Base-by-base conservation (phyloP, 164 flowering plant genomes). In the Paratinospora sagittata region DNA sequence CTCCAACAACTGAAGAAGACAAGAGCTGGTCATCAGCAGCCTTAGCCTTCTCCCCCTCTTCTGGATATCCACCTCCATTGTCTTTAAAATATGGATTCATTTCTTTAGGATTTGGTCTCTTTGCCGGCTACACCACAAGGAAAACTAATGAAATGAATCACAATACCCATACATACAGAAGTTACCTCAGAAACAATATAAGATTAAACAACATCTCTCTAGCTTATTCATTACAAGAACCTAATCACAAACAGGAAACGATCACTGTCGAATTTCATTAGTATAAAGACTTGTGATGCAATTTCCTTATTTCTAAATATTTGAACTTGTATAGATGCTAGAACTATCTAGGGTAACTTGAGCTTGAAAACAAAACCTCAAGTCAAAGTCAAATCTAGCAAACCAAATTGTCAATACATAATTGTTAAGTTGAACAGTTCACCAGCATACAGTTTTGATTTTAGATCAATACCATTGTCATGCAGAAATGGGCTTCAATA, bases 31-130 rank as follows among this genome's bases (percentile, higher is more conserved):
- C 76, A 4, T 67, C 76, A 68, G 69, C 80, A 66, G 73, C 43
- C 66, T 78, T 84, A 49, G 55, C 37, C 47, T 68, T 77, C 74
- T 78, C 81, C 30, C 24, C 77, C 6, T 88, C 90, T 55, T 89
- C 95, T n/a, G 98, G 98, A 79, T 86, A 92, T 62, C 97, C 98
- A 78, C 76, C 78, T 24, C 97, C 96, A 81, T 85, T 73, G 70
- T 88, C 83, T 80, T 85, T 88, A 27, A 86, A 63, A 72, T 90
- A 90, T 24, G 97, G 98, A 79, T 95, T 95, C 75, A 95, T 65
- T 73, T 95, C 97, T 76, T 73, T 87, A 16, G 97, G 91, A 79
- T 90, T 88, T 27, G 69, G 80, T 73, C 75, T 88, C 71, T 72
- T 83, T 23, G 78, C 65, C 96, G 86, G 78, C 36, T n/a, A 68